Evolutionary conservation across 23 red algal genomes (phyloP).

Genomic region (Gracilaria domingensis): DNA sequence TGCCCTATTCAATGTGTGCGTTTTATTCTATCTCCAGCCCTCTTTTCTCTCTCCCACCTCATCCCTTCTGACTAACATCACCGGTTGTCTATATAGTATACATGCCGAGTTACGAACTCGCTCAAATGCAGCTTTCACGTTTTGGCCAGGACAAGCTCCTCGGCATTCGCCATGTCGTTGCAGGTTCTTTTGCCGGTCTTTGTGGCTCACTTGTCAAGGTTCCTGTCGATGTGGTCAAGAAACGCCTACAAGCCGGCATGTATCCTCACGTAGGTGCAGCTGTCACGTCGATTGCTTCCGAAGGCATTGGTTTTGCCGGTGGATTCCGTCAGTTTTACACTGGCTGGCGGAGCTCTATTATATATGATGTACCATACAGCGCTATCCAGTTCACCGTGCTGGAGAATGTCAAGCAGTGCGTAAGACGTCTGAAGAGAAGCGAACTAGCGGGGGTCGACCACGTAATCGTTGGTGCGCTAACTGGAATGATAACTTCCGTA

Average conservation of each 20-base stretch:
- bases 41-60: background rate
- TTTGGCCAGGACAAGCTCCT: slow-evolving; percentile 21
- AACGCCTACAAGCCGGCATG: slow-evolving; percentile 77
- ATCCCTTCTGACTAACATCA: slow-evolving; percentile 1
- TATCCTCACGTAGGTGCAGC: slow-evolving; percentile 56
- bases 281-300: slow-evolving; percentile 43
- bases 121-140: slow-evolving; percentile 59
- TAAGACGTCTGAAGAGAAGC: slow-evolving; percentile 14
- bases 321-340: slow-evolving; percentile 68
- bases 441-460: slow-evolving; percentile 55
- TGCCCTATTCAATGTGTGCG: slow-evolving; percentile 79
- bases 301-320: background rate
- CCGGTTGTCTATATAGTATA: slow-evolving; percentile 42
- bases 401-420: slow-evolving; percentile 68
- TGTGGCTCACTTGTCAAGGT: slow-evolving; percentile 74
- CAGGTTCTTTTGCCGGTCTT: slow-evolving; percentile 76
- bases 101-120: slow-evolving; percentile 74
- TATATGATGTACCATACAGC: slow-evolving; percentile 81
- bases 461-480: slow-evolving; percentile 72
- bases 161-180: slow-evolving; percentile 67
- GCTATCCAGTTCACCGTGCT: slow-evolving; percentile 79
- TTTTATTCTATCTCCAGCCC: background rate
- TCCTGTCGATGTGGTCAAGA: slow-evolving; percentile 80
- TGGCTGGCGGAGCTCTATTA: slow-evolving; percentile 65
- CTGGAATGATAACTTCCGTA: slow-evolving; percentile 77